A percentile compares a stretch with the other conserved stretches of the same genome.
phyloP scores from a whole-genome alignment of 306 rosid species.

The Datisca glomerata region DNA sequence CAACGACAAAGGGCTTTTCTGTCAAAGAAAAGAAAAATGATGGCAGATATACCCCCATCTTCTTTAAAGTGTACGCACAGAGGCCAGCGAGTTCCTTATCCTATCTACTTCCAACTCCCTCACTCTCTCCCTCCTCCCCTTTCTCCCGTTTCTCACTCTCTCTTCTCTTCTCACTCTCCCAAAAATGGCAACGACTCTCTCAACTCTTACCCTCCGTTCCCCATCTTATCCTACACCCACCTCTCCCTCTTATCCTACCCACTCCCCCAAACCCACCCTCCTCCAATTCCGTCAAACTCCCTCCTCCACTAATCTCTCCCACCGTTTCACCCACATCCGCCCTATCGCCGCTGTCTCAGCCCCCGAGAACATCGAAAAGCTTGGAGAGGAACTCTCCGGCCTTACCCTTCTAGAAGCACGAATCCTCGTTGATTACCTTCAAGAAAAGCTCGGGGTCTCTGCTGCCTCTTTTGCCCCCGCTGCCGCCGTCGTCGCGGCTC shows the following conservation, averaged over 20 bases:
- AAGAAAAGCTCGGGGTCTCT: slow-evolving; percentile 88
- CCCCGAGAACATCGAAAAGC: slow-evolving; percentile 50
- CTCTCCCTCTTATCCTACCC: slow-evolving; percentile 22
- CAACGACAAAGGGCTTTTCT: too few relatives aligned
- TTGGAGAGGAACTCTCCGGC: slow-evolving; percentile 48
- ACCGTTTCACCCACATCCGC: slow-evolving; percentile 40
- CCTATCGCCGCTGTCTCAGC: slow-evolving; percentile 53
- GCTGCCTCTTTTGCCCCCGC: slow-evolving; percentile 79
- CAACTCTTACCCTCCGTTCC: slow-evolving; percentile 33
- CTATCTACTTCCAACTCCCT: slow-evolving; percentile 10
- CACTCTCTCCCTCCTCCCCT: slow-evolving; percentile 8
- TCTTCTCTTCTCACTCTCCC: background rate
- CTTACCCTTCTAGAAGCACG: slow-evolving; percentile 82
- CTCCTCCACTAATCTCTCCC: slow-evolving; percentile 17
- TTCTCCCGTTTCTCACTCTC: background rate
- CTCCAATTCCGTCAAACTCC: slow-evolving; percentile 28
- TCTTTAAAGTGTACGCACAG: background rate
- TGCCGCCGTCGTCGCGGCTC: slow-evolving; percentile 33
- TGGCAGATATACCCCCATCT: background rate
- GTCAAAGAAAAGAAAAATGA: background rate
- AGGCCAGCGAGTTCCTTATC: slow-evolving; percentile 17
- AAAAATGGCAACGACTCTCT: slow-evolving; percentile 48
- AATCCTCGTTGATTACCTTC: slow-evolving; percentile 72
- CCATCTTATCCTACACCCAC: slow-evolving; percentile 25
- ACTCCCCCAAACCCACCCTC: slow-evolving; percentile 18